Evolutionary conservation across 495 filamentous ascomycete species (phyloP).

Genomic region (Podospora anserina): DNA sequence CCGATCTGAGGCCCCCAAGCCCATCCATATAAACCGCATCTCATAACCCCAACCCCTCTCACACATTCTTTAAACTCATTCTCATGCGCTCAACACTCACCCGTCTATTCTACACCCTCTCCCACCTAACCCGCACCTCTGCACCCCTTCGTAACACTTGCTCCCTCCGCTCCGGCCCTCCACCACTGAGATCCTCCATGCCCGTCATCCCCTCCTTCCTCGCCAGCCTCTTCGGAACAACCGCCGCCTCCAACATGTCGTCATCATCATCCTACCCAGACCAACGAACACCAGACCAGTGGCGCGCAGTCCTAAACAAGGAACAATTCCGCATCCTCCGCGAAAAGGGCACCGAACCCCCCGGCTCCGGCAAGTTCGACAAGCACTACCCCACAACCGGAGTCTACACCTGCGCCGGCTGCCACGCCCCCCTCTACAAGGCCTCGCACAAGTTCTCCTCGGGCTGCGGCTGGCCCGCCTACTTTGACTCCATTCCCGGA

Average conservation of each 20-base stretch:
- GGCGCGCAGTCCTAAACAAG: conserved; percentile 76
- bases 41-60: conserved; percentile 5
- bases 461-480: conserved; percentile 96
- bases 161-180: conserved; percentile 6
- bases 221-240: conserved; percentile 68
- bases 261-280: conserved; percentile 60
- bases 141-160: conserved; percentile 18
- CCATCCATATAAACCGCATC: conserved; percentile 3
- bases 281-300: conserved; percentile 76
- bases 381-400: conserved; percentile 73
- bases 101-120: conserved; percentile 47
- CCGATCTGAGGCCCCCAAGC: not conserved
- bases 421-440: conserved; percentile 82
- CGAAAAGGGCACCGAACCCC: conserved; percentile 82
- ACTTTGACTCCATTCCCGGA: conserved; percentile 88
- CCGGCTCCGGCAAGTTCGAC: conserved; percentile 78
- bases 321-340: conserved; percentile 94
- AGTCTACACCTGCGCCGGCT: conserved; percentile 81
- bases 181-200: conserved; percentile 50
- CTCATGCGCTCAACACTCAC: conserved; percentile 57
- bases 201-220: conserved; percentile 69
- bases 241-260: conserved; percentile 54
- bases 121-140: conserved; percentile 36
- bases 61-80: not conserved
- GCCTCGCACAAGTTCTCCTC: conserved; percentile 92